phyloP scores from a whole-genome alignment of 163 green algal genomes.

The Prototheca wickerhamii region DNA sequence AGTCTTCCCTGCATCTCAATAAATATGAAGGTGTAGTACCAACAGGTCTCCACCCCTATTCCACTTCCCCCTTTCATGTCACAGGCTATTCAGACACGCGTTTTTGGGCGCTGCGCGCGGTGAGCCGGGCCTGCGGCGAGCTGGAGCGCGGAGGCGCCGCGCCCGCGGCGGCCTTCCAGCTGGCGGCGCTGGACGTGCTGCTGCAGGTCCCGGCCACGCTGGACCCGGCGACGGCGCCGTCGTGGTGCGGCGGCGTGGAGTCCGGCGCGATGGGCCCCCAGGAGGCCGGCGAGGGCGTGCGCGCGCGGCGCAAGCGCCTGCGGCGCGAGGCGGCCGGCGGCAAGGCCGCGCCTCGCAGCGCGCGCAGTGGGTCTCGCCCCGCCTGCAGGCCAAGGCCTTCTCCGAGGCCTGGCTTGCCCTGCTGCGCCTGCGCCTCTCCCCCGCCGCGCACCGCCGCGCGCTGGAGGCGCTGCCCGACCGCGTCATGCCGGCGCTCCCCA shows the following conservation, averaged over 20 bases:
- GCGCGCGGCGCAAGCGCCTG: constrained; percentile 16
- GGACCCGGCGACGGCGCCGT: constrained; percentile 6
- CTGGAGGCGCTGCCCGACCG: constrained; percentile 50
- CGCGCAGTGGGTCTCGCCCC: constrained; percentile 44
- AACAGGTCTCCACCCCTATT: background rate
- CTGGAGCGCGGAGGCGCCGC: constrained; percentile 2
- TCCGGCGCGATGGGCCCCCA: constrained; percentile 10
- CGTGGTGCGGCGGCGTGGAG: constrained; percentile 61
- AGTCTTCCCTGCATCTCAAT: background rate
- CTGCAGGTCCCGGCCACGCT: background rate
- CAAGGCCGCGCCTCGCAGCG: background rate
- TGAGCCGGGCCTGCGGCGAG: constrained; percentile 9
- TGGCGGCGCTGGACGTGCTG: constrained; percentile 33
- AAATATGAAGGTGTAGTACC: background rate
- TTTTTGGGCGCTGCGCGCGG: constrained; percentile 42
- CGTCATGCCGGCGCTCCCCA: constrained; percentile 71
- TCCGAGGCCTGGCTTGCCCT: constrained; percentile 72
- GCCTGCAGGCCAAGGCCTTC: constrained; percentile 36
- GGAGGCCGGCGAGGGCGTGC: constrained; percentile 3
- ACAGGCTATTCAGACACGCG: constrained; percentile 31
- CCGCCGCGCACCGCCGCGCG: constrained; percentile 52
- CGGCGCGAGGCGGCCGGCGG: background rate
- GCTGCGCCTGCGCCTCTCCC: constrained; percentile 58
- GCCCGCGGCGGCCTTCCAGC: constrained; percentile 18
- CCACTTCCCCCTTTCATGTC: background rate